Conservation (phyloP, 2,329 filamentous ascomycete genomes). For the Helotiales sp. region DNA sequence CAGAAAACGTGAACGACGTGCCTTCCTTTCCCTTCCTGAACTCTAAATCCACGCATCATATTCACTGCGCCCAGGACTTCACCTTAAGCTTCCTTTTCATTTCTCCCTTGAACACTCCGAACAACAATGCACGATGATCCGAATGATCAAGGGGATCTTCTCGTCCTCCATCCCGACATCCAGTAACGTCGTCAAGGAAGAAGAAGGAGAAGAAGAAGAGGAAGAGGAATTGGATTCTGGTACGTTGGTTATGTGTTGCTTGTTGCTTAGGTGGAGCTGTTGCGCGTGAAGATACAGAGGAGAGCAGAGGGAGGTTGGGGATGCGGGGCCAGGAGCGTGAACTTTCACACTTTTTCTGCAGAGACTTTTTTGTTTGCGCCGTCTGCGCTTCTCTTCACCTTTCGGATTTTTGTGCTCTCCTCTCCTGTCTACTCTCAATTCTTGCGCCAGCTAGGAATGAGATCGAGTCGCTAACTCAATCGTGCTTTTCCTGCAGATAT, state of each 20-base stretch:
- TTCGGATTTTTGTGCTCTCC: neutral
- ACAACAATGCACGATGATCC: conserved; percentile 1
- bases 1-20: neutral
- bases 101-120: neutral
- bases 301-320: neutral
- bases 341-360: conserved; percentile 9
- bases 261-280: neutral
- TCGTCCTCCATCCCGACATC: neutral
- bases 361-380: neutral
- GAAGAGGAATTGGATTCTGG: neutral
- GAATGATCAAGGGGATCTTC: conserved; percentile 6
- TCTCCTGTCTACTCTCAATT: neutral
- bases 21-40: no score
- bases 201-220: neutral
- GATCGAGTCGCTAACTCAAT: neutral
- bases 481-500: neutral
- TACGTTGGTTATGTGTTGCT: neutral
- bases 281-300: neutral
- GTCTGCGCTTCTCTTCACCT: neutral
- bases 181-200: neutral
- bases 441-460: neutral
- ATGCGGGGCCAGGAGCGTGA: conserved; percentile 6
- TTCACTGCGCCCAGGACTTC: neutral
- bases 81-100: neutral
- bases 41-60: conserved; percentile 5